These are phyloP conservation scores for Phoma sp. DNA, from an alignment of 2,329 filamentous ascomycete genomes.

Conservation along the genomic window DNA sequence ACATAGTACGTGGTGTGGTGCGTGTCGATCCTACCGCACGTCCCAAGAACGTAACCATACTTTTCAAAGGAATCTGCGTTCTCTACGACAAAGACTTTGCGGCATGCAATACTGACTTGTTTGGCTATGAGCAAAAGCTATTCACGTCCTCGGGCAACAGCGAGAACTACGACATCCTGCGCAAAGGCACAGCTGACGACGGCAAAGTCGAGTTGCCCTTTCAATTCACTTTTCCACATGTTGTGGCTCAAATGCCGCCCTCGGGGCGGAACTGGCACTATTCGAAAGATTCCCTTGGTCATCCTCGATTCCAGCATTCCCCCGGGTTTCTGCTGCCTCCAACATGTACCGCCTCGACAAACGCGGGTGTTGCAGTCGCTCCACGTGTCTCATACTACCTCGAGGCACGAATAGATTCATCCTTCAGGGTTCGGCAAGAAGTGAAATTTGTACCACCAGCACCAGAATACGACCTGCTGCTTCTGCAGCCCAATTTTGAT, in stretches of 20 bases:
- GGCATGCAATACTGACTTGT: constrained; percentile 26
- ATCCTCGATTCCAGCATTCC: constrained; percentile 34
- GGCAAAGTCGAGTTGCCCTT: constrained; percentile 36
- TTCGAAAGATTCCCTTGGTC: constrained; percentile 25
- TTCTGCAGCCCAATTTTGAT: constrained; percentile 25
- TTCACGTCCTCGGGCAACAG: constrained; percentile 26
- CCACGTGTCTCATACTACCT: constrained; percentile 28
- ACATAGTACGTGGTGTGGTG: constrained; percentile 28
- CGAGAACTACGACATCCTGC: constrained; percentile 31
- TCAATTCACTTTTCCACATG: constrained; percentile 32
- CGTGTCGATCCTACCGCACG: constrained; percentile 27
- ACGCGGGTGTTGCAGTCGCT: constrained; percentile 2
- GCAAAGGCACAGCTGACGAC: constrained; percentile 28
- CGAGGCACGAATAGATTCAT: constrained; percentile 18
- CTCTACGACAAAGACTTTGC: constrained; percentile 20
- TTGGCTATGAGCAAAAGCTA: constrained; percentile 23
- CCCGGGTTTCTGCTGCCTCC: constrained; percentile 30
- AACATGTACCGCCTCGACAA: constrained; percentile 17
- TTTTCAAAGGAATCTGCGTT: constrained; percentile 23
- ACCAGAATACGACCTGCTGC: constrained; percentile 24
- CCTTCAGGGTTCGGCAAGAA: constrained; percentile 16
- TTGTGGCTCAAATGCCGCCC: constrained; percentile 23
- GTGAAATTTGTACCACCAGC: constrained; percentile 14
- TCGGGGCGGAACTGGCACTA: constrained; percentile 21
- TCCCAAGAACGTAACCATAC: constrained; percentile 26